Base-by-base conservation (phyloP, 305 asterid species). In the Solanum hybrid region DNA sequence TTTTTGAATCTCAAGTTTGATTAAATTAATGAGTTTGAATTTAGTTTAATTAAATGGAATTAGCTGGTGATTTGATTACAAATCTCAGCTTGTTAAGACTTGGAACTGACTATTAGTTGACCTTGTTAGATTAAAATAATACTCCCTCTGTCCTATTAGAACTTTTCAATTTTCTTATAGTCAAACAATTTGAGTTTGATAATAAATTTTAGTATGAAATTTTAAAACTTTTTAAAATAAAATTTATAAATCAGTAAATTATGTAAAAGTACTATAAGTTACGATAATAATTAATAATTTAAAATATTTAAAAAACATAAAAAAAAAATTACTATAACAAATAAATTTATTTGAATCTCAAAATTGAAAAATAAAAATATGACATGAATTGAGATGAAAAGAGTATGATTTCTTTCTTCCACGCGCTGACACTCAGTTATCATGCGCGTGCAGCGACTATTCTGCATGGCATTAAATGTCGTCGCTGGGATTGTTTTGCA, bases 1-100 rank as follows among this genome's bases (percentile, higher is more conserved):
- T 89, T 91, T 95, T 95, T 95, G 97, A 95, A 95, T 95, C 95
- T 94, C 88, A 92, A 92, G 95, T 93, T 91, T 90, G 94, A 92
- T 90, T 95, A 94, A 82, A 93, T 78, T 72, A 93, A 89, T 75
- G 71, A 34, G 17, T 45, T 45, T 82, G 72, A 27, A 26, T 84
- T 81, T 85, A 45, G 75, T 88, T 90, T 64, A 78, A 87, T 88
- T 79, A 71, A 77, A 71, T 45, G 37, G 42, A 60, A 45, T 73
- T 88, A 85, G 88, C 89, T 56, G 86, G 77, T 90, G 94, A 86
- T 91, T 93, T 88, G 90, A 87, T 86, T 90, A 79, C 88, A 92
- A 92, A 93, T 93, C 97, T 93, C 93, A 80, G 91, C 87, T 89
- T 89, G 92, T 90, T 51, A 31, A 80, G 88, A 85, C 88, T 85